These are phyloP conservation scores for Saturnispora quitensis DNA, from an alignment of 805 yeast species.

Conservation along the genomic window DNA sequence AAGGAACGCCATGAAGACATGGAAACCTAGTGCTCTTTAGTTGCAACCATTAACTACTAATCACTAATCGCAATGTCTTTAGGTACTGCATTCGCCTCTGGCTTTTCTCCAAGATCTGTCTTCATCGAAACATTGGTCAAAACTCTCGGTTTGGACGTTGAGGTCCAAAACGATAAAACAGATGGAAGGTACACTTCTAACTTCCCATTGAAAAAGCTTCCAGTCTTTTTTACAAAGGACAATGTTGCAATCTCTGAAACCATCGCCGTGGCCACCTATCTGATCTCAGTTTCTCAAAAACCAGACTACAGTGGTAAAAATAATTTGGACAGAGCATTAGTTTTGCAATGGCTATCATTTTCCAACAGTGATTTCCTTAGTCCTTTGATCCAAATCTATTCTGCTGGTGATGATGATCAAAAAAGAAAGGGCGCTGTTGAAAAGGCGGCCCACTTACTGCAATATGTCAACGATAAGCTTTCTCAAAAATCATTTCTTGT, in stretches of 20 bases:
- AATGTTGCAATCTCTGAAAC: slow-evolving; percentile 59
- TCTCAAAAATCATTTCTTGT: not conserved
- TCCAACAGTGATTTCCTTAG: slow-evolving; percentile 56
- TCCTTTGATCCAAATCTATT: slow-evolving; percentile 16
- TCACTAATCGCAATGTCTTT: slow-evolving; percentile 14
- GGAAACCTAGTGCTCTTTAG: not conserved
- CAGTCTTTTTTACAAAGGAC: slow-evolving; percentile 55
- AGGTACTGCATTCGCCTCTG: slow-evolving; percentile 11
- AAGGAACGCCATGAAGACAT: not conserved
- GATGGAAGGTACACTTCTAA: slow-evolving; percentile 33
- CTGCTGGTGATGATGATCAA: not conserved
- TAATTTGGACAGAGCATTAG: slow-evolving; percentile 48
- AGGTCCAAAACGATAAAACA: slow-evolving; percentile 31
- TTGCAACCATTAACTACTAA: not conserved
- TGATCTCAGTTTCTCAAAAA: slow-evolving; percentile 29
- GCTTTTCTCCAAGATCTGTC: slow-evolving; percentile 27
- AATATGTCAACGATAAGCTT: slow-evolving; percentile 4
- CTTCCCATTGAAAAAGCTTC: slow-evolving; percentile 57
- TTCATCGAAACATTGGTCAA: slow-evolving; percentile 41
- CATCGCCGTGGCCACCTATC: slow-evolving; percentile 48
- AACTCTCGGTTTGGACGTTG: slow-evolving; percentile 45
- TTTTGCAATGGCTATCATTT: slow-evolving; percentile 70
- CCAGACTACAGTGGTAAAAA: slow-evolving; percentile 44
- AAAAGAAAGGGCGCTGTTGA: not conserved
- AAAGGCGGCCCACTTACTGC: not conserved